A percentile compares a stretch with the other conserved stretches of the same genome.
Conservation (phyloP, 768 basidiomycete genomes). For the Sporobolomyces pararoseus region DNA sequence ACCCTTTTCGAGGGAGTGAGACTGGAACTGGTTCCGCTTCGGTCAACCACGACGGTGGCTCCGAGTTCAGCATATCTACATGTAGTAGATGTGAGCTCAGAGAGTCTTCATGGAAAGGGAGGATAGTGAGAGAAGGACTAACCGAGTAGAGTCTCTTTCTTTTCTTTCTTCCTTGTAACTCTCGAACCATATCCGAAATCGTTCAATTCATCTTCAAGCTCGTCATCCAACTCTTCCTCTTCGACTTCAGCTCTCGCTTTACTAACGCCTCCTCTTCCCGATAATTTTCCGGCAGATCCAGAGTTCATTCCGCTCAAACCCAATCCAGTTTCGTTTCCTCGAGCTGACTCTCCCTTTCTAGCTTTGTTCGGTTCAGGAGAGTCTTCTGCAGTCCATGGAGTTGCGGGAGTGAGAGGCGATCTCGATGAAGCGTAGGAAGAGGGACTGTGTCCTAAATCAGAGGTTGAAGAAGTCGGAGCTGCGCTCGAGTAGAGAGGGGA, state of each 20-base stretch:
- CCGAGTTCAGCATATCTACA: slow-evolving; percentile 36
- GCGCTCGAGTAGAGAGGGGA: background rate
- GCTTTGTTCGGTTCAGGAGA: background rate
- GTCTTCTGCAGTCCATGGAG: background rate
- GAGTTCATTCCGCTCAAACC: background rate
- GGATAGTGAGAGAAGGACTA: background rate
- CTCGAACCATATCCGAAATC: slow-evolving; percentile 32
- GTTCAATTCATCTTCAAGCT: slow-evolving; percentile 26
- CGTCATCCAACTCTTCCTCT: slow-evolving; percentile 21
- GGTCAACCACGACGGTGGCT: slow-evolving; percentile 21
- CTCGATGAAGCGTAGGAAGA: background rate
- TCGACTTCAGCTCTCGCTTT: background rate
- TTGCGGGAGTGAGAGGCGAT: background rate
- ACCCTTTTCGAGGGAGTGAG: background rate
- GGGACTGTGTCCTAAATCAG: background rate
- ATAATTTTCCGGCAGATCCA: background rate
- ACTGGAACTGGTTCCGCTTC: background rate
- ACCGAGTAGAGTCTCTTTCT: slow-evolving; percentile 34
- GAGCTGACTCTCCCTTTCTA: background rate
- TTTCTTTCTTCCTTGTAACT: background rate
- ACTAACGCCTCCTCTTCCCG: background rate
- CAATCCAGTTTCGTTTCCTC: background rate
- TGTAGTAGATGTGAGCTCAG: too few species aligned
- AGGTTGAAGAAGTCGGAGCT: background rate
- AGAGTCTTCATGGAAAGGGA: background rate